Percentiles rank a stretch among this genome's conserved stretches.
phyloP scores from a whole-genome alignment of 2,329 filamentous ascomycete genomes.

The Pseudogymnoascus verrucosus region DNA sequence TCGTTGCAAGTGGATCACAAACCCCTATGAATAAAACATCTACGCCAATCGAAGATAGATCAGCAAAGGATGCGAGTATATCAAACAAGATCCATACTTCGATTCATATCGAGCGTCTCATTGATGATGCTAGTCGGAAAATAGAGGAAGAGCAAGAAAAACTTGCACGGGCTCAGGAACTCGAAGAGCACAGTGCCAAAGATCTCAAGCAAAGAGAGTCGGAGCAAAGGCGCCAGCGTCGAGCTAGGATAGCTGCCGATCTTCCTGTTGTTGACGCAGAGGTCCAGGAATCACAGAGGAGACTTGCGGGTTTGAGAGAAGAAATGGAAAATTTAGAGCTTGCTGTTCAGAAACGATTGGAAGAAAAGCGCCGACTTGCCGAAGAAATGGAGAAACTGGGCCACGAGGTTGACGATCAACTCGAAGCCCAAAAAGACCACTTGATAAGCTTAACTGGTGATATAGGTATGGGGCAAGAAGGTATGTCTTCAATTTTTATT shows the following conservation, averaged over 20 bases:
- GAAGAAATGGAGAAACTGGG: slow-evolving; percentile 28
- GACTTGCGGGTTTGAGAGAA: slow-evolving; percentile 23
- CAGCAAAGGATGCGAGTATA: slow-evolving; percentile 9
- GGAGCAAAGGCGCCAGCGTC: slow-evolving; percentile 25
- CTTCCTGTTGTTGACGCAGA: slow-evolving; percentile 27
- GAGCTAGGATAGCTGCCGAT: slow-evolving; percentile 26
- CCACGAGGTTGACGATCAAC: slow-evolving; percentile 28
- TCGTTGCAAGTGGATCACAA: slow-evolving; percentile 22
- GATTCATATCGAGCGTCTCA: slow-evolving; percentile 22
- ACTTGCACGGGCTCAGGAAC: slow-evolving; percentile 21
- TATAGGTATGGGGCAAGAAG: slow-evolving; percentile 16
- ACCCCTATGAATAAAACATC: slow-evolving; percentile 20
- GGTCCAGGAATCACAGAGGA: slow-evolving; percentile 23
- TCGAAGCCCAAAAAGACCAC: slow-evolving; percentile 28
- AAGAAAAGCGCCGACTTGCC: slow-evolving; percentile 27
- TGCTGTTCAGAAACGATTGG: slow-evolving; percentile 22
- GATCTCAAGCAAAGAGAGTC: slow-evolving; percentile 20
- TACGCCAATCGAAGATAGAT: slow-evolving; percentile 10
- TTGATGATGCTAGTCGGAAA: slow-evolving; percentile 17
- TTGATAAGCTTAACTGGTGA: slow-evolving; percentile 23
- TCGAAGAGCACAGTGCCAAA: slow-evolving; percentile 18
- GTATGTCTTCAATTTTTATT: background rate
- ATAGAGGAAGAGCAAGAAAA: slow-evolving; percentile 20
- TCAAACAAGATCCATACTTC: slow-evolving; percentile 21
- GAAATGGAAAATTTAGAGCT: slow-evolving; percentile 27